Percentiles rank a stretch among this genome's conserved stretches.
Evolutionary conservation across 2,329 filamentous ascomycete genomes (phyloP).

Genomic region (Phialophora expanda): DNA sequence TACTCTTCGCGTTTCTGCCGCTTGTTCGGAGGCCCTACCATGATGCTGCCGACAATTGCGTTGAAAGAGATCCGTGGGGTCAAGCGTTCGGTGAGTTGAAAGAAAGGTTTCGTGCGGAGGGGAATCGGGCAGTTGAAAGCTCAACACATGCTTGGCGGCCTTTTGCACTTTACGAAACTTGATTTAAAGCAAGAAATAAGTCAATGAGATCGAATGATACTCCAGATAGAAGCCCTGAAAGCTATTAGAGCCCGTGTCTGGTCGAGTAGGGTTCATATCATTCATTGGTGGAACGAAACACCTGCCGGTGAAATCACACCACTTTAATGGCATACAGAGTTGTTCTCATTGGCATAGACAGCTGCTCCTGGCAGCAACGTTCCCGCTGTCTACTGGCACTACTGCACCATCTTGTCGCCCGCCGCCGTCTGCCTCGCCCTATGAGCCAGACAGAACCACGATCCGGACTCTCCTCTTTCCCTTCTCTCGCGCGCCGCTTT

Average conservation of each 20-base stretch:
- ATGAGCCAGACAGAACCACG: conserved; percentile 43
- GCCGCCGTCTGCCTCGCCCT: neutral
- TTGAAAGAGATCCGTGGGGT: neutral
- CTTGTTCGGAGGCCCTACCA: conserved; percentile 57
- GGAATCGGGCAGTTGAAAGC: neutral
- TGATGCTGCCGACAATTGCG: conserved; percentile 11
- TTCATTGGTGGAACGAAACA: neutral
- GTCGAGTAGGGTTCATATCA: neutral
- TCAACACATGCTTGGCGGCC: neutral
- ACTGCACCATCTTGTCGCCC: neutral
- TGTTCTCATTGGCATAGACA: conserved; percentile 2
- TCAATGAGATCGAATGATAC: neutral
- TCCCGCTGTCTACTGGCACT: neutral
- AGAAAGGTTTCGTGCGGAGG: neutral
- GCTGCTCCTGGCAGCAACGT: neutral
- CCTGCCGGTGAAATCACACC: neutral
- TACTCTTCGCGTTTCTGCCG: conserved; percentile 70
- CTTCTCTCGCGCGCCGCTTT: conserved; percentile 73
- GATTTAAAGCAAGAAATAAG: neutral
- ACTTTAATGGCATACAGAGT: neutral
- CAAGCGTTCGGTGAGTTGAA: neutral
- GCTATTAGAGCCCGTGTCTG: neutral
- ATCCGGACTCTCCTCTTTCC: conserved; percentile 76
- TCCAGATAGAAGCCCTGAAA: neutral
- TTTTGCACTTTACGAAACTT: neutral